Conservation (phyloP, 1,284 basidiomycete genomes). For the Puccinia triticina region DNA sequence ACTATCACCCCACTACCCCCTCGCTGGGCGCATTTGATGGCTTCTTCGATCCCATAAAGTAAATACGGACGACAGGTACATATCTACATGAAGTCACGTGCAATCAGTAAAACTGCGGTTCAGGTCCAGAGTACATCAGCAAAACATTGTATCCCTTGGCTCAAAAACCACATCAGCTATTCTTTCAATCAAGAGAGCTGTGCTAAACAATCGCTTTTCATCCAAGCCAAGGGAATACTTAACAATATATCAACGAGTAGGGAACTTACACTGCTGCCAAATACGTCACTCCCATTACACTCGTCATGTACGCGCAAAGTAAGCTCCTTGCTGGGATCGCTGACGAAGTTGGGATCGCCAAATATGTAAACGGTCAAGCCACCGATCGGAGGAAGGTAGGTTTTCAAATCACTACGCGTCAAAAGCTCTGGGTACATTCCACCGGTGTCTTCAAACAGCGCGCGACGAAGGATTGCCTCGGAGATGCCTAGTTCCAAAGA, state of each 20-base stretch:
- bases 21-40: constrained; percentile 79
- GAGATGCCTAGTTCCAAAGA: constrained; percentile 62
- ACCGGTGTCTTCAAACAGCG: constrained; percentile 90
- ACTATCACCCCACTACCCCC: constrained; percentile 89
- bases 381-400: constrained; percentile 93
- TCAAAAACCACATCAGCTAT: not conserved
- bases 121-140: constrained; percentile 76
- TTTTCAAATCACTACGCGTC: constrained; percentile 90
- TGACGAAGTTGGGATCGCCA: constrained; percentile 76
- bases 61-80: constrained; percentile 69
- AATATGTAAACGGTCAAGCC: constrained; percentile 91
- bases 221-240: constrained; percentile 84
- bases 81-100: not conserved
- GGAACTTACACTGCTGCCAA: constrained; percentile 47
- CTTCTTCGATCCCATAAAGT: constrained; percentile 89
- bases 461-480: constrained; percentile 79
- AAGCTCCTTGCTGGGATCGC: constrained; percentile 78
- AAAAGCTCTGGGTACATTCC: constrained; percentile 96
- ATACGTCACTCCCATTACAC: constrained; percentile 67
- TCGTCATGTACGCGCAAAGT: constrained; percentile 92
- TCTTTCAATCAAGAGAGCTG: not conserved
- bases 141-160: constrained; percentile 1
- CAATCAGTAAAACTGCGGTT: constrained; percentile 30
- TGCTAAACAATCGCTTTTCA: constrained; percentile 59
- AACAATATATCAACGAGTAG: constrained; percentile 62